Percentiles rank a stretch among this genome's conserved stretches.
These are phyloP conservation scores for Boletus subparvulus DNA, from an alignment of 768 basidiomycete genomes.

Conservation along the genomic window DNA sequence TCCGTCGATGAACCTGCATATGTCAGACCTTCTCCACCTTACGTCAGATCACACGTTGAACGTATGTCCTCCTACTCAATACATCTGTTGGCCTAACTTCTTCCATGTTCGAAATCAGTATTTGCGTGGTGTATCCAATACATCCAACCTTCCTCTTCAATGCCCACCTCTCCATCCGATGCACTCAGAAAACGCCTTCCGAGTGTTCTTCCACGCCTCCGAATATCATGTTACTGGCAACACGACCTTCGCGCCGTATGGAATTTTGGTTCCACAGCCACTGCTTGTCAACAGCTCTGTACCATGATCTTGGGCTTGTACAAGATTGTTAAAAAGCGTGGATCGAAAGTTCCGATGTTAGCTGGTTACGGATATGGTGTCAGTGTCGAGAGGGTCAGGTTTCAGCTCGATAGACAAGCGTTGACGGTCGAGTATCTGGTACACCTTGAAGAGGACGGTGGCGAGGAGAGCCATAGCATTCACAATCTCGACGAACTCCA, in stretches of 20 bases:
- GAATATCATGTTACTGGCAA: constrained; percentile 93
- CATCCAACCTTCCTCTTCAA: constrained; percentile 38
- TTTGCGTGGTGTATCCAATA: constrained; percentile 95
- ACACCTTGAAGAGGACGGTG: constrained; percentile 57
- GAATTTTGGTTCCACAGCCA: constrained; percentile 68
- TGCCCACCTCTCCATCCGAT: constrained; percentile 37
- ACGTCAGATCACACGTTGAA: constrained; percentile 83
- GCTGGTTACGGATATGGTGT: constrained; percentile 80
- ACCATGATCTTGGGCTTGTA: constrained; percentile 80
- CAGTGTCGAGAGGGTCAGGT: constrained; percentile 73
- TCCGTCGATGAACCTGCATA: constrained; percentile 90
- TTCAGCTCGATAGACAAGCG: constrained; percentile 80
- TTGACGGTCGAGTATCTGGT: constrained; percentile 83
- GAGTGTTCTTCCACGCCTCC: constrained; percentile 43
- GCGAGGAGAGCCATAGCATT: constrained; percentile 18
- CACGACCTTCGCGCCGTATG: constrained; percentile 88
- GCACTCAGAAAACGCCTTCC: constrained; percentile 31
- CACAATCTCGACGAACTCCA: constrained; percentile 66
- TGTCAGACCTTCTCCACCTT: constrained; percentile 87
- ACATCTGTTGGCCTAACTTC: constrained; percentile 5
- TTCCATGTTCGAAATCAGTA: constrained; percentile 43
- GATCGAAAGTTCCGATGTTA: constrained; percentile 71
- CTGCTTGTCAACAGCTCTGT: constrained; percentile 77
- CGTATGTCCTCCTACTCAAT: constrained; percentile 42
- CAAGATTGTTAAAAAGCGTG: constrained; percentile 77